These are phyloP conservation scores for Ustilago tritici DNA, from an alignment of 1,284 basidiomycete species.

Conservation along the genomic window DNA sequence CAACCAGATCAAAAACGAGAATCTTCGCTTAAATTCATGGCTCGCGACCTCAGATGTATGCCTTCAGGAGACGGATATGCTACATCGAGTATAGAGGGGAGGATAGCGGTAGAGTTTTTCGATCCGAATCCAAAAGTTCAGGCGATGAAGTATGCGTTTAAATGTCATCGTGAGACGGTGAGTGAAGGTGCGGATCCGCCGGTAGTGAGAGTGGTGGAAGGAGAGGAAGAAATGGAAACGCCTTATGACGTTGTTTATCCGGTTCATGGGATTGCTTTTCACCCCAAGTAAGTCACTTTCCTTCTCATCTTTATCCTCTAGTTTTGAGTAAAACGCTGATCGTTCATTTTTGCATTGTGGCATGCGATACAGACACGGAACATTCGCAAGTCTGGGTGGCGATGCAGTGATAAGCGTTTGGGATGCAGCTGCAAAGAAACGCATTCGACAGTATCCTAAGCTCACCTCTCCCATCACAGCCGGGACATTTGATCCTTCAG, in stretches of 20 bases:
- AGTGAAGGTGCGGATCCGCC: constrained; percentile 1
- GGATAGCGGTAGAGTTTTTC: constrained; percentile 97
- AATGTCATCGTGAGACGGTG: constrained; percentile 91
- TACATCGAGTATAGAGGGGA: constrained; percentile 91
- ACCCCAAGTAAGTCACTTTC: constrained; percentile 73
- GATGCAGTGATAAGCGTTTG: constrained; percentile 92
- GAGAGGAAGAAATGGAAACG: constrained; percentile 71
- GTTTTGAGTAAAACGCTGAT: background rate
- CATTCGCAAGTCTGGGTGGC: constrained; percentile 92
- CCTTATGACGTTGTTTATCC: constrained; percentile 97
- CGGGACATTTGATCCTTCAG: constrained; percentile 54
- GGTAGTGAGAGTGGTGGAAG: background rate
- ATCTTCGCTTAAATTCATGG: constrained; percentile 95
- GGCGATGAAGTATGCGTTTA: constrained; percentile 94
- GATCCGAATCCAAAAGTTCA: constrained; percentile 82
- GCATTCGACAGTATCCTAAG: constrained; percentile 82
- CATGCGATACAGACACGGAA: constrained; percentile 76
- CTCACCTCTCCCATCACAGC: constrained; percentile 53
- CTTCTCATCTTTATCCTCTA: background rate
- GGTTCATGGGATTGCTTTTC: constrained; percentile 93
- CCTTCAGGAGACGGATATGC: constrained; percentile 91
- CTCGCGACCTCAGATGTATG: constrained; percentile 90
- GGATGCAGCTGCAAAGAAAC: constrained; percentile 97
- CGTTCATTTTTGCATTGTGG: background rate
- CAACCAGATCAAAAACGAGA: constrained; percentile 78